A percentile compares a stretch with the other conserved stretches of the same genome.
phyloP scores from a whole-genome alignment of 805 yeast species.

The Yarrowia sp. region DNA sequence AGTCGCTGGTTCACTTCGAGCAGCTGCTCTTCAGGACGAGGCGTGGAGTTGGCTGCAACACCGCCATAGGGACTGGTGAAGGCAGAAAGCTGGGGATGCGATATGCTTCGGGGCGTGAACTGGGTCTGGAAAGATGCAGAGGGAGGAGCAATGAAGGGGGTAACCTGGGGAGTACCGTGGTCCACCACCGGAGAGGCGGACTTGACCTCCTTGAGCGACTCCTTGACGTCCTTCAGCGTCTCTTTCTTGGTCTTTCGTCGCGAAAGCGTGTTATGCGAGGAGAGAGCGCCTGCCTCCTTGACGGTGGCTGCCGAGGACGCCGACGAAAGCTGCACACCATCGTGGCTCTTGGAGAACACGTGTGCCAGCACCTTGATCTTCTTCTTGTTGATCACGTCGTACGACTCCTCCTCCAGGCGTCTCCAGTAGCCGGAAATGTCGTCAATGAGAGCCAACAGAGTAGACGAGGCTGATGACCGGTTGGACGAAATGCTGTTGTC shows the following conservation, averaged over 20 bases:
- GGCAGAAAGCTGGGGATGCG: slow-evolving; percentile 11
- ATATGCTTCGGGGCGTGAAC: slow-evolving; percentile 20
- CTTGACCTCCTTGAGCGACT: slow-evolving; percentile 33
- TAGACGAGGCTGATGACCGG: slow-evolving; percentile 32
- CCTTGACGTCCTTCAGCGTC: slow-evolving; percentile 32
- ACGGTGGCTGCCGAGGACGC: slow-evolving; percentile 11
- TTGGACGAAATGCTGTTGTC: slow-evolving; percentile 27
- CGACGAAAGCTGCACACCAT: slow-evolving; percentile 11
- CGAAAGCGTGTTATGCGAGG: neutral
- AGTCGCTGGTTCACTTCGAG: slow-evolving; percentile 18
- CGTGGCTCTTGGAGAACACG: slow-evolving; percentile 23
- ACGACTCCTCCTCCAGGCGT: slow-evolving; percentile 29
- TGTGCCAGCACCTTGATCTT: slow-evolving; percentile 35
- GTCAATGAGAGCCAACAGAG: slow-evolving; percentile 25
- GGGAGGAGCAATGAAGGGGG: slow-evolving; percentile 8
- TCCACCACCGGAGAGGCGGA: neutral
- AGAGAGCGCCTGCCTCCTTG: slow-evolving; percentile 6
- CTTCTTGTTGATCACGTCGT: slow-evolving; percentile 37
- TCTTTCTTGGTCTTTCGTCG: slow-evolving; percentile 19
- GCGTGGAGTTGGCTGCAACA: neutral
- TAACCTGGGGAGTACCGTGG: neutral
- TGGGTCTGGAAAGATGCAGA: slow-evolving; percentile 12
- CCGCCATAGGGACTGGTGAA: slow-evolving; percentile 7
- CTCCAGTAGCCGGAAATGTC: slow-evolving; percentile 38
- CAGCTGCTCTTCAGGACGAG: slow-evolving; percentile 7